Evolutionary conservation across 148 eudicot genomes (phyloP), one percentile per base, ranked within the genome.

Genomic region (Nyssa sinensis): DNA sequence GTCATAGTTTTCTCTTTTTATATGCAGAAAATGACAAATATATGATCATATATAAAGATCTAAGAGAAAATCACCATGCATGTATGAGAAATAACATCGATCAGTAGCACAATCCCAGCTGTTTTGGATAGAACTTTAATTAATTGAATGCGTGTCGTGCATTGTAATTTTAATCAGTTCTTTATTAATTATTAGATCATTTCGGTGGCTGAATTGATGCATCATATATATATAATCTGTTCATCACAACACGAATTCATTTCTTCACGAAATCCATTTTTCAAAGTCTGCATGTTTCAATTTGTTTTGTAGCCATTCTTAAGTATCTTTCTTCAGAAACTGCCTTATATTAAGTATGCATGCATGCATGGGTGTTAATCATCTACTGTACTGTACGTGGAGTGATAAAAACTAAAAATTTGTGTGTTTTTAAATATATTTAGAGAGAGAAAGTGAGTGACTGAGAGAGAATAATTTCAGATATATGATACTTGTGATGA

Each of bases 231-330:
- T 25, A 3, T 44, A 68, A 68, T 68, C 71, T 68, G 55, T n/a
- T 66, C 70, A 7, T 47, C 23, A 44, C 59, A 35, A 68, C 71
- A 68, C 59, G 71, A 53, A 53, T 47, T 68, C 59, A 29, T 68
- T 68, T 21, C 71, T 28, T 68, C 59, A 68, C 59, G 71, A 68
- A 68, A 47, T 25, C 51, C 28, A 27, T 29, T 19, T 29, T 44
- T 14, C 11, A 27, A 47, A 1, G 11, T 30, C 8, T 19, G 24
- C 59, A 67, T 39, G 41, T 30, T 31, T 19, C 39, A 14, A 32
- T 31, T 21, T 64, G 25, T 5, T 16, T 35, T 23, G 35, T n/a
- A 37, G n/a, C 53, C 57, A 39, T 23, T 10, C 27, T 39, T 10
- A 19, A 35, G n/a, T 35, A 11, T 39, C 30, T 39, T 41, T 39